Evolutionary conservation across 2,329 filamentous ascomycete genomes (phyloP).

Genomic region (Beauveria sp.): DNA sequence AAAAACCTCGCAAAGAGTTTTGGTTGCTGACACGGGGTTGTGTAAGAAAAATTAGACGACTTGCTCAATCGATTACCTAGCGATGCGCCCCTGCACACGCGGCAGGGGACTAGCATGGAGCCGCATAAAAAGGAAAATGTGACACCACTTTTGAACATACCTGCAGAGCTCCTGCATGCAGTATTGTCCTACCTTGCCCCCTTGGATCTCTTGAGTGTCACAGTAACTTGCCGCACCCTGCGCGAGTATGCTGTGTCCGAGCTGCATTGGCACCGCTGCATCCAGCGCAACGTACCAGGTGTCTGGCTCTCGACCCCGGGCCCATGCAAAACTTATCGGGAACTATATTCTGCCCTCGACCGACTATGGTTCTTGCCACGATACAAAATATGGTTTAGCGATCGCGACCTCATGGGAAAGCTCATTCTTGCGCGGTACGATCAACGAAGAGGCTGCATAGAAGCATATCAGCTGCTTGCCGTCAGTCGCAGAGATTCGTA

Average conservation of each 20-base stretch:
- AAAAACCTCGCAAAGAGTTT: not conserved
- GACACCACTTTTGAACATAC: slow-evolving; percentile 47
- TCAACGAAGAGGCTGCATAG: slow-evolving; percentile 63
- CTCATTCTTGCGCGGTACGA: slow-evolving; percentile 74
- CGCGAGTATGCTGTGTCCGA: slow-evolving; percentile 56
- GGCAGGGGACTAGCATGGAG: not conserved
- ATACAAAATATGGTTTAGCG: slow-evolving; percentile 80
- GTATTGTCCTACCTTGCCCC: slow-evolving; percentile 62
- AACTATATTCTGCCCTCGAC: slow-evolving; percentile 67
- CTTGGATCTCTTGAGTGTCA: slow-evolving; percentile 52
- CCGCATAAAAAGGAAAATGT: slow-evolving; percentile 1
- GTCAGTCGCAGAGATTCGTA: slow-evolving; percentile 47
- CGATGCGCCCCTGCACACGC: slow-evolving; percentile 4
- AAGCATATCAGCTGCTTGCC: slow-evolving; percentile 70
- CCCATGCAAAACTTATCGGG: slow-evolving; percentile 57
- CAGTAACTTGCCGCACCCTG: slow-evolving; percentile 55
- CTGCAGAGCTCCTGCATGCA: slow-evolving; percentile 66
- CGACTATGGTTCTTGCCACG: slow-evolving; percentile 78
- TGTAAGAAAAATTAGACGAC: slow-evolving; percentile 6
- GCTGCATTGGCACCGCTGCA: slow-evolving; percentile 60
- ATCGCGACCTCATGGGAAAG: slow-evolving; percentile 64
- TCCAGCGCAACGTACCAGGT: slow-evolving; percentile 61
- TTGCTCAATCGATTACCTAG: slow-evolving; percentile 4
- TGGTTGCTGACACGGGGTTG: slow-evolving; percentile 2
- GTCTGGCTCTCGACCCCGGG: slow-evolving; percentile 43